Conservation (phyloP, 352 stramenopile species). For the Globisporangium camurandrum region DNA sequence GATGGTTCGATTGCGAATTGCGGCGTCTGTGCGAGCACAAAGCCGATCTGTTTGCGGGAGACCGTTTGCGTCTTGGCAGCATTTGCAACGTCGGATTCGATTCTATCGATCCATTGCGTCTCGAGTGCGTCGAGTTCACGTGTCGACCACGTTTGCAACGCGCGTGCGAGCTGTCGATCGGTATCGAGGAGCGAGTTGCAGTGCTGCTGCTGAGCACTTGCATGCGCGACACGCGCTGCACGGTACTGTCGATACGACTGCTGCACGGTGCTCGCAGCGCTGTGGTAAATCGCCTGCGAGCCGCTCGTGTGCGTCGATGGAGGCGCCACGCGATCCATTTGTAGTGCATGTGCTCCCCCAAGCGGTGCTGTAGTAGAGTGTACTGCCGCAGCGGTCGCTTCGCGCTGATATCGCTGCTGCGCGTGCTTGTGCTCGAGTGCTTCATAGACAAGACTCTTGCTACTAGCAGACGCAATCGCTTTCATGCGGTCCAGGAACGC, state of each 20-base stretch:
- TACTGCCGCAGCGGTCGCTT: background rate
- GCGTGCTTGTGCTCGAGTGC: conserved; percentile 45
- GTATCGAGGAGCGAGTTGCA: conserved; percentile 27
- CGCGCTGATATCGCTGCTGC: conserved; percentile 15
- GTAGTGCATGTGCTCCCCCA: too few relatives aligned
- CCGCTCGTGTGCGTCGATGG: conserved; percentile 14
- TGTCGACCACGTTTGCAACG: conserved; percentile 33
- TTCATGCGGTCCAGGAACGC: conserved; percentile 74
- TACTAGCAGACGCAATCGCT: conserved; percentile 48
- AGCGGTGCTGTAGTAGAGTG: background rate
- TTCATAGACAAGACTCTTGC: conserved; percentile 70
- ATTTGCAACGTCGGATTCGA: conserved; percentile 29
- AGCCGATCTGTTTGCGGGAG: conserved; percentile 44
- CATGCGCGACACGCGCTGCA: conserved; percentile 7
- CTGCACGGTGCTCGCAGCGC: conserved; percentile 34
- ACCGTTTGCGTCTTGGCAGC: conserved; percentile 20
- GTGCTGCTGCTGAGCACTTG: conserved; percentile 8
- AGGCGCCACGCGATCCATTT: too few relatives aligned
- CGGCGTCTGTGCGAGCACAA: conserved; percentile 37
- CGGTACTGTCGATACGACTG: conserved; percentile 32
- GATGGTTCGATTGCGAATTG: conserved; percentile 31
- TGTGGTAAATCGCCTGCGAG: conserved; percentile 28
- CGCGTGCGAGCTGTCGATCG: conserved; percentile 26
- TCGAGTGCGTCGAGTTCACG: conserved; percentile 30
- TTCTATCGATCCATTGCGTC: conserved; percentile 23